phyloP scores from a whole-genome alignment of 768 basidiomycete genomes.

The Agrocybe chaxingu region DNA sequence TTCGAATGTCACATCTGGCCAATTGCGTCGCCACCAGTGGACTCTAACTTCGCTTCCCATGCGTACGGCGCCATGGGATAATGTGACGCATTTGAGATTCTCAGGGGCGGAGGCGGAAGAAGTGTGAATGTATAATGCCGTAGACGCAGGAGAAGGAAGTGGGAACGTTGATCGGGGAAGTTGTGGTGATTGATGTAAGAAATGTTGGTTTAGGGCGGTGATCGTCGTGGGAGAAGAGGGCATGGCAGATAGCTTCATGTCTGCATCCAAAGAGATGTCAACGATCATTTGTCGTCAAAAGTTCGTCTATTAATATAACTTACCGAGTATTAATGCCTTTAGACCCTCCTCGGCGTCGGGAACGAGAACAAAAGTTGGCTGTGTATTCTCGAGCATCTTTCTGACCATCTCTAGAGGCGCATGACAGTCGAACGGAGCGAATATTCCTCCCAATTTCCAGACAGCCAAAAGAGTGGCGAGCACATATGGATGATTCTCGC shows the following conservation, averaged over 20 bases:
- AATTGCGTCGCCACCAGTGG: conserved; percentile 7
- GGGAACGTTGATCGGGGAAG: conserved; percentile 1
- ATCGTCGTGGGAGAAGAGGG: conserved; percentile 14
- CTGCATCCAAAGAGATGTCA: neutral
- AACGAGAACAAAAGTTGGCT: conserved; percentile 19
- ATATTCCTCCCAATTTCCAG: conserved; percentile 27
- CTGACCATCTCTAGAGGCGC: conserved; percentile 20
- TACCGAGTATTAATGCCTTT: conserved; percentile 14
- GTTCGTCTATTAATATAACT: neutral
- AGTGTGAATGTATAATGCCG: conserved; percentile 24
- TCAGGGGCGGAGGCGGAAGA: conserved; percentile 25
- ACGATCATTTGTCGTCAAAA: neutral
- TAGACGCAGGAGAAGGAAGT: conserved; percentile 8
- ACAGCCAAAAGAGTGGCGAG: conserved; percentile 22
- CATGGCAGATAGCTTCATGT: neutral
- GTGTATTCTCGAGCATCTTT: conserved; percentile 20
- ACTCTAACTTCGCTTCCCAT: conserved; percentile 8
- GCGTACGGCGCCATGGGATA: conserved; percentile 18
- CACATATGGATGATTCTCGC: conserved; percentile 26
- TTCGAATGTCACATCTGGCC: conserved; percentile 2
- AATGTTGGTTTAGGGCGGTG: conserved; percentile 16
- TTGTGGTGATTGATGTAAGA: conserved; percentile 14
- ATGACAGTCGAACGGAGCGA: conserved; percentile 25
- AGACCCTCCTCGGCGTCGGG: conserved; percentile 10
- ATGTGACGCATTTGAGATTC: conserved; percentile 28